Conservation (phyloP, 805 yeast species). For the Cyberlindnera samutprakarnensis region DNA sequence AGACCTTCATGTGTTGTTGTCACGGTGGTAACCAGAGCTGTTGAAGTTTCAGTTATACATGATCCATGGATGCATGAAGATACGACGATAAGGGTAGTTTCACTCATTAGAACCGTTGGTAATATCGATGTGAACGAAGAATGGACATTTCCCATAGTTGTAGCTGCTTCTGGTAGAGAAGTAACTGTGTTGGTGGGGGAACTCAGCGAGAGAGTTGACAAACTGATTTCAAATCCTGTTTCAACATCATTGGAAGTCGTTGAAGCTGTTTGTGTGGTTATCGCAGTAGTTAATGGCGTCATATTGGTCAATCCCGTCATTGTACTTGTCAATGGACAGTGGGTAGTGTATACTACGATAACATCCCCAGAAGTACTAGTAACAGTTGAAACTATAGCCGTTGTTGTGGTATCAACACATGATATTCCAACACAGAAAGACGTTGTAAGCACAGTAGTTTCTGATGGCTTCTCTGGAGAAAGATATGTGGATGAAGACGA, state of each 20-base stretch:
- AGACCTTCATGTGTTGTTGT: slow-evolving; percentile 28
- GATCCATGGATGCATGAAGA: slow-evolving; percentile 11
- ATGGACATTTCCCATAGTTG: slow-evolving; percentile 25
- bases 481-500: too few species aligned
- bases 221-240: slow-evolving; percentile 10
- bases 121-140: slow-evolving; percentile 19
- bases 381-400: slow-evolving; percentile 28
- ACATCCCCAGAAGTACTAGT: slow-evolving; percentile 24
- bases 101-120: too few species aligned
- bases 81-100: slow-evolving; percentile 11
- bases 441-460: slow-evolving; percentile 27
- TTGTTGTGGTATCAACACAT: slow-evolving; percentile 26
- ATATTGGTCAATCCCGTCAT: background rate
- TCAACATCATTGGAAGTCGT: slow-evolving; percentile 25
- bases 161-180: slow-evolving; percentile 11
- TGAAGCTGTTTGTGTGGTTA: too few species aligned
- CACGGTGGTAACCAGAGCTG: slow-evolving; percentile 21
- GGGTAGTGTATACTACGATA: slow-evolving; percentile 26
- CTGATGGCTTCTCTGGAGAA: too few species aligned
- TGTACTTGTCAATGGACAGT: slow-evolving; percentile 29
- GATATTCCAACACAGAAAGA: slow-evolving; percentile 27
- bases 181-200: slow-evolving; percentile 4
- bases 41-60: slow-evolving; percentile 9
- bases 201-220: background rate
- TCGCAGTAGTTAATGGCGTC: background rate